These are phyloP conservation scores for Paramecium primaurelia DNA, from an alignment of 73 alveolate genomes.

Conservation along the genomic window DNA sequence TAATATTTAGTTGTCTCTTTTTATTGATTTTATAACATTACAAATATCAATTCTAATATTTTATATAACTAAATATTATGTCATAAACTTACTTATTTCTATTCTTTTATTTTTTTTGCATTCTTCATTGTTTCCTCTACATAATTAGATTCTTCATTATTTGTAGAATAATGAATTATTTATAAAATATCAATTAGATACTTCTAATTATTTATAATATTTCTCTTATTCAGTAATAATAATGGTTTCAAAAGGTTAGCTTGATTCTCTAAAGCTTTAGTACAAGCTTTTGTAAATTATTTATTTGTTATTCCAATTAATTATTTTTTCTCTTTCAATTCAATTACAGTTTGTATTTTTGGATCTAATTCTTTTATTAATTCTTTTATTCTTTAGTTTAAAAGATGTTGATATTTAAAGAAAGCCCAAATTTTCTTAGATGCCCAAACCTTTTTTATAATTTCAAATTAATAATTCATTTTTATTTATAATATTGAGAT, in stretches of 20 bases:
- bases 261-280: neutral
- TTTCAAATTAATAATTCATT: neutral
- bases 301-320: neutral
- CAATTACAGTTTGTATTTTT: neutral
- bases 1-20: neutral
- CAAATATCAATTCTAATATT: neutral
- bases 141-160: neutral
- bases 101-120: neutral
- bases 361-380: neutral
- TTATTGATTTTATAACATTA: neutral
- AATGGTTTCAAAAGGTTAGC: neutral
- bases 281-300: neutral
- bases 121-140: neutral
- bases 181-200: neutral
- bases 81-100: neutral
- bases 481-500: neutral
- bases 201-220: neutral
- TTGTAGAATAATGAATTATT: neutral
- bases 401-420: neutral
- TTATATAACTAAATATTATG: neutral
- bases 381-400: neutral
- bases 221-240: neutral
- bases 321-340: neutral
- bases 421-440: neutral
- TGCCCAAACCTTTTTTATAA: neutral